phyloP scores from a whole-genome alignment of 2,329 filamentous ascomycete genomes.

The Fusarium sp. region DNA sequence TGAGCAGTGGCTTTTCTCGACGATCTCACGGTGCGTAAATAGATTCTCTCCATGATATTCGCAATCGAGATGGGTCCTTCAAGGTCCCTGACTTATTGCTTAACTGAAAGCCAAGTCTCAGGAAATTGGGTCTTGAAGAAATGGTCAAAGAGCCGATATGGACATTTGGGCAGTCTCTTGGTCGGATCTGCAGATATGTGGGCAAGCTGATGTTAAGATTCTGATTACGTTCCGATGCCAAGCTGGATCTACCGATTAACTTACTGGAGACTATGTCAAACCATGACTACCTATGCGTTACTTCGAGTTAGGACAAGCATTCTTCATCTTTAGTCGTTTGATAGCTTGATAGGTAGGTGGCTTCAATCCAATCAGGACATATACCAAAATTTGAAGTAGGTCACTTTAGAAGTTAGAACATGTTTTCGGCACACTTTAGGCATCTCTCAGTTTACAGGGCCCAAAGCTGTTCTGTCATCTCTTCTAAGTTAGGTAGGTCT shows the following conservation, averaged over 20 bases:
- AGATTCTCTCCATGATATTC: conserved; percentile 17
- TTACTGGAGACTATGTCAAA: conserved; percentile 16
- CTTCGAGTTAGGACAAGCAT: conserved; percentile 1
- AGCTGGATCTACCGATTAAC: conserved; percentile 31
- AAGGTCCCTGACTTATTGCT: conserved; percentile 22
- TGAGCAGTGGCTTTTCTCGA: not conserved
- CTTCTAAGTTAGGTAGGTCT: no score
- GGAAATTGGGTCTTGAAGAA: conserved; percentile 24
- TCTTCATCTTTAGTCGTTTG: not conserved
- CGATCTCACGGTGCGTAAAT: conserved; percentile 12
- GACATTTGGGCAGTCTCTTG: conserved; percentile 1
- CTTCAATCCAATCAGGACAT: no score
- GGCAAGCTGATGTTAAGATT: conserved; percentile 17
- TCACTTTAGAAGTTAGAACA: no score
- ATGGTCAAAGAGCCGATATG: conserved; percentile 2
- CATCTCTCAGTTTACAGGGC: no score
- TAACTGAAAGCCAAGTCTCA: conserved; percentile 41
- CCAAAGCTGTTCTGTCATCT: no score
- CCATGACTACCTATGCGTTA: not conserved
- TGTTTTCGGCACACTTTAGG: no score
- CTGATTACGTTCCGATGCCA: conserved; percentile 28
- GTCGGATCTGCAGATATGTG: conserved; percentile 34
- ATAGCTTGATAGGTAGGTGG: not conserved
- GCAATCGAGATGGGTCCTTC: conserved; percentile 21
- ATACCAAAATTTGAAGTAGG: no score